Conservation (phyloP, 441 rosid genomes). For the Pelargonium fulgidum region DNA sequence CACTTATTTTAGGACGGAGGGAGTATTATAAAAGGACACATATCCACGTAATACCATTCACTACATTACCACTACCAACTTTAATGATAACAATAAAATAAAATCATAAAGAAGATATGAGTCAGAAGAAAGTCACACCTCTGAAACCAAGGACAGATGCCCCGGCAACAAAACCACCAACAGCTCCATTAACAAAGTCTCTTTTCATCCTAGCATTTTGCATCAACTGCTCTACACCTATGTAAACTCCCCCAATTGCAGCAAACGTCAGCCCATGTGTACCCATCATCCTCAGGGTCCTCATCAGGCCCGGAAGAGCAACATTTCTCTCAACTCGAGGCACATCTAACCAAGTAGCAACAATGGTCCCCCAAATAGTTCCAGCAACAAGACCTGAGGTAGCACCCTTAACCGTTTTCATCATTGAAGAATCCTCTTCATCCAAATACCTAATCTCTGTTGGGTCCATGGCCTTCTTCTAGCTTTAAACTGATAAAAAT, state of each 20-base stretch:
- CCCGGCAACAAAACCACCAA: slow-evolving; percentile 87
- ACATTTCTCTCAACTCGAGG: slow-evolving; percentile 90
- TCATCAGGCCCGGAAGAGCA: slow-evolving; percentile 77
- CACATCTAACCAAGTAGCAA: slow-evolving; percentile 90
- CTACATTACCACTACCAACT: background rate
- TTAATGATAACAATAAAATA: slow-evolving; percentile 1
- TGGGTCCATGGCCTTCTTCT: slow-evolving; percentile 52
- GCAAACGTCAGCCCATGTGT: slow-evolving; percentile 80
- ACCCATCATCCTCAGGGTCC: slow-evolving; percentile 94
- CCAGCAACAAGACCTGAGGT: slow-evolving; percentile 78
- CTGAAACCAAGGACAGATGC: slow-evolving; percentile 69
- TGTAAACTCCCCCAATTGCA: slow-evolving; percentile 86
- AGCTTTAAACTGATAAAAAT: slow-evolving; percentile 15
- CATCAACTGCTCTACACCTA: slow-evolving; percentile 83
- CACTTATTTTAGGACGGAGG: too few relatives aligned
- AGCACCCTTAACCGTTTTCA: slow-evolving; percentile 82
- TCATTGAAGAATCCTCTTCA: slow-evolving; percentile 58
- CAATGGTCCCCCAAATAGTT: slow-evolving; percentile 67
- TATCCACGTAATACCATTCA: background rate
- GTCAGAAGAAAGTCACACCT: slow-evolving; percentile 33
- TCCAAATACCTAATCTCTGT: slow-evolving; percentile 77
- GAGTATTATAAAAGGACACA: too few relatives aligned
- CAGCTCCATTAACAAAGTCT: slow-evolving; percentile 81
- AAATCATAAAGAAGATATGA: background rate
- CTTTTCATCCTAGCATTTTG: slow-evolving; percentile 65